phyloP scores from a whole-genome alignment of 2,329 filamentous ascomycete species.

The Peltaster fructicola region DNA sequence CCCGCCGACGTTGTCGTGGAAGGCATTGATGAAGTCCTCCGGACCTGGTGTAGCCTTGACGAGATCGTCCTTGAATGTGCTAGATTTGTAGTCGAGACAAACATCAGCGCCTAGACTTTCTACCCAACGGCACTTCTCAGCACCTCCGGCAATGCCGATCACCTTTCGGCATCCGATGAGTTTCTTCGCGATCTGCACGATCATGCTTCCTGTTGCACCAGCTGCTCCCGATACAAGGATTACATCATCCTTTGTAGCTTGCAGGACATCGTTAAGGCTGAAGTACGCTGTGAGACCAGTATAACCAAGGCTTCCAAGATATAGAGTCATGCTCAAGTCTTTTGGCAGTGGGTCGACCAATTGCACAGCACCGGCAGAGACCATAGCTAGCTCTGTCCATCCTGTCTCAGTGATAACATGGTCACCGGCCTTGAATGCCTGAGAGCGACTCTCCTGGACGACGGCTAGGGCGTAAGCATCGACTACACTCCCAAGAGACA shows the following conservation, averaged over 20 bases:
- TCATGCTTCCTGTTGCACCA: conserved; percentile 60
- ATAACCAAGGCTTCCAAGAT: conserved; percentile 30
- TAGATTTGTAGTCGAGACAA: conserved; percentile 52
- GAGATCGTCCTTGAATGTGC: conserved; percentile 43
- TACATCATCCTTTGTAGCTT: conserved; percentile 51
- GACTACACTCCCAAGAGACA: too few species aligned
- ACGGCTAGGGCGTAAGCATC: too few species aligned
- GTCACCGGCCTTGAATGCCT: conserved; percentile 20
- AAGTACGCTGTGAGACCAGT: conserved; percentile 64
- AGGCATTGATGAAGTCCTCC: conserved; percentile 39
- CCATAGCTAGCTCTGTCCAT: conserved; percentile 26
- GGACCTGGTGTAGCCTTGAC: conserved; percentile 40
- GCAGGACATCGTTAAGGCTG: conserved; percentile 50
- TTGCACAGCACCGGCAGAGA: conserved; percentile 11
- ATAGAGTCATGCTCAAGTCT: conserved; percentile 11
- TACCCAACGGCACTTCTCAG: conserved; percentile 49
- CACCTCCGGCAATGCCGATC: conserved; percentile 46
- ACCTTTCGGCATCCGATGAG: conserved; percentile 44
- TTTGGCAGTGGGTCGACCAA: conserved; percentile 10
- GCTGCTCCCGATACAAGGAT: conserved; percentile 65
- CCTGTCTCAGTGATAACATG: conserved; percentile 17
- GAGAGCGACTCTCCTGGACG: too few species aligned
- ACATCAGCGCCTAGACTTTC: conserved; percentile 48
- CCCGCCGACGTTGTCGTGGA: conserved; percentile 56
- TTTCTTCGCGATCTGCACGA: conserved; percentile 56